A percentile compares a stretch with the other conserved stretches of the same genome.
Conservation (phyloP, 768 basidiomycete species). For the Naematelia encephala region DNA sequence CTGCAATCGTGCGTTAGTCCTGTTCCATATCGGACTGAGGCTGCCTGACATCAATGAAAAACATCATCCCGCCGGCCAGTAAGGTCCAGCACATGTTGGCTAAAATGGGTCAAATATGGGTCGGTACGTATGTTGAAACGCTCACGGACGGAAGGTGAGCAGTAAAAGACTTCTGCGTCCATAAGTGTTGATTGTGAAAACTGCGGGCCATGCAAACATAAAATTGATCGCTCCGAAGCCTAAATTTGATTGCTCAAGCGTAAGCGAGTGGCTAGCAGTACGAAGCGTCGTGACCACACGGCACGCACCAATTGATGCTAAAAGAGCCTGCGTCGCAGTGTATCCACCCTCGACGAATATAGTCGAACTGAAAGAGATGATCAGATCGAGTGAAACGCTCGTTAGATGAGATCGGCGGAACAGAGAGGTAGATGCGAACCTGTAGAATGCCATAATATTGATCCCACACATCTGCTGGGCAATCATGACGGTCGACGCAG, state of each 20-base stretch:
- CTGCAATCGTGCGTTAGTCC: too few relatives aligned
- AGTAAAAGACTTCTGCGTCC: slow-evolving; percentile 72
- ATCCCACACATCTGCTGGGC: slow-evolving; percentile 49
- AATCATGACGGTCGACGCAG: slow-evolving; percentile 49
- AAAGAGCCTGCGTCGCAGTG: slow-evolving; percentile 32
- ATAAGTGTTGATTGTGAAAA: slow-evolving; percentile 59
- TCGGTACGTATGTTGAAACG: too few relatives aligned
- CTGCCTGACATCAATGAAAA: not conserved
- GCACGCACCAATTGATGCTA: too few relatives aligned
- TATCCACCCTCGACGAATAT: slow-evolving; percentile 51
- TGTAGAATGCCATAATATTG: slow-evolving; percentile 39
- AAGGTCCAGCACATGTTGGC: not conserved
- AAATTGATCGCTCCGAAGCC: slow-evolving; percentile 47
- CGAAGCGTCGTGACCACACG: too few relatives aligned
- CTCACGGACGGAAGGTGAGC: slow-evolving; percentile 75
- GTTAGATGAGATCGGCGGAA: not conserved
- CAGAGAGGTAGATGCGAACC: not conserved
- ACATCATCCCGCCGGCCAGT: not conserved
- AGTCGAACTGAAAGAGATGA: slow-evolving; percentile 52
- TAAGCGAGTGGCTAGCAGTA: too few relatives aligned
- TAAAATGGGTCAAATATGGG: too few relatives aligned
- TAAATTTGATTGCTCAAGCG: too few relatives aligned
- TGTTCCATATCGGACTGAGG: too few relatives aligned
- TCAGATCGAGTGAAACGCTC: slow-evolving; percentile 10
- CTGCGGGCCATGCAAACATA: slow-evolving; percentile 1